Base-by-base conservation (phyloP, 306 rosid species). In the Adenanthera pavonina region DNA sequence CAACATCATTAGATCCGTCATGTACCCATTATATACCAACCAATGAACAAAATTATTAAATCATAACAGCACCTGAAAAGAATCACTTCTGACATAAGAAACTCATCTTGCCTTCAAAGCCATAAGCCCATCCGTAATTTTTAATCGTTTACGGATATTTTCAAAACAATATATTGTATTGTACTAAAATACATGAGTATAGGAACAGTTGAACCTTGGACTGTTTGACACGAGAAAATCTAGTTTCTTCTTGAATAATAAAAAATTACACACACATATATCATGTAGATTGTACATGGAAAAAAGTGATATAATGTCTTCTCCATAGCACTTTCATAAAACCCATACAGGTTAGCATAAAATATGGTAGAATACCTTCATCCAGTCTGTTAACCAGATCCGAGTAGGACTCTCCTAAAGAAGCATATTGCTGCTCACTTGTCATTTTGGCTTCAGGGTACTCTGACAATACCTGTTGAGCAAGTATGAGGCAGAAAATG, bases 361-460 rank as follows among this genome's bases (percentile, higher is more conserved):
- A 54, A 68, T 41, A 70, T 36, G 25, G 36, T 46, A 71, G 36
- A 77, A 78, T 85, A 95, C 98, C 98, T 88, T 90, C 98, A 79
- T 92, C 91, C 89, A 95, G 78, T 84, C 89, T 90, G 77, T 89
- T 87, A 35, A 86, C 90, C 84, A 95, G 80, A 84, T 92, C 95
- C 4, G 85, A 61, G 73, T 85, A 89, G 69, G 91, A 68, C 86
- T 91, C 97, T 73, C 97, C 94, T 73, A 92, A 70, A 72, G 94
- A 82, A 75, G 87, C 84, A 79, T 35, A 83, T 87, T 95, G 98
- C 87, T 89, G 86, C 80, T 95, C 98, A 52, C 66, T 81, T 2
- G 91, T 62, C 87, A 81, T 67, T 87, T 87, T 88, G 51, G 89
- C 90, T 85, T 91, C 97, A 38, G 97, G 95, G 83, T 92, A 95